These are phyloP conservation scores for Leucoagaricus sp. DNA, from an alignment of 1,284 basidiomycete species.

Conservation along the genomic window DNA sequence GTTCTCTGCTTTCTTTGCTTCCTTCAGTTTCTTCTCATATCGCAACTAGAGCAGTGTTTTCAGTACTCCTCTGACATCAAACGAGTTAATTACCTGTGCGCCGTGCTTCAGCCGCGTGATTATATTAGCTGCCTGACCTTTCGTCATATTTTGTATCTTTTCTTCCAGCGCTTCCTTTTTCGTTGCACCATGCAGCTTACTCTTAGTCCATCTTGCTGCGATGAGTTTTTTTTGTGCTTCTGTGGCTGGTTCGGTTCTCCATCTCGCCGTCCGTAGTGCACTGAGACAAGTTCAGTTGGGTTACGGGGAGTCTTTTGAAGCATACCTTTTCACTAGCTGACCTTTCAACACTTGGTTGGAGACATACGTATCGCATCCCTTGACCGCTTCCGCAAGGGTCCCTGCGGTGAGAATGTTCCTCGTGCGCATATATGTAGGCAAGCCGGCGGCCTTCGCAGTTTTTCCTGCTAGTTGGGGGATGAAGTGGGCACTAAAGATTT, in stretches of 20 bases:
- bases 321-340: constrained; percentile 47
- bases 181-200: constrained; percentile 14
- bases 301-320: neutral
- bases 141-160: constrained; percentile 53
- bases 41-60: constrained; percentile 42
- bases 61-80: neutral
- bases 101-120: constrained; percentile 80
- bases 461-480: constrained; percentile 49
- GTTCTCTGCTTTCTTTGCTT: constrained; percentile 35
- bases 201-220: constrained; percentile 52
- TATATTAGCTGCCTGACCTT: constrained; percentile 78
- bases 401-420: constrained; percentile 55
- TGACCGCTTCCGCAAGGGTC: constrained; percentile 57
- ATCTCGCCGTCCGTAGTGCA: constrained; percentile 65
- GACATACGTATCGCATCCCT: constrained; percentile 71
- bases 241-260: constrained; percentile 73
- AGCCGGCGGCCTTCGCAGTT: constrained; percentile 46
- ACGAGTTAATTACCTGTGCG: constrained; percentile 50
- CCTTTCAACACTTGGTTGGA: constrained; percentile 54
- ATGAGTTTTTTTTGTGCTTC: constrained; percentile 64
- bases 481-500: constrained; percentile 47
- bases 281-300: neutral
- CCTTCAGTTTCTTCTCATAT: constrained; percentile 54
- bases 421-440: constrained; percentile 57
- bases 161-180: constrained; percentile 23